phyloP scores from a whole-genome alignment of 2,329 filamentous ascomycete genomes.

The Xylaria sp. region DNA sequence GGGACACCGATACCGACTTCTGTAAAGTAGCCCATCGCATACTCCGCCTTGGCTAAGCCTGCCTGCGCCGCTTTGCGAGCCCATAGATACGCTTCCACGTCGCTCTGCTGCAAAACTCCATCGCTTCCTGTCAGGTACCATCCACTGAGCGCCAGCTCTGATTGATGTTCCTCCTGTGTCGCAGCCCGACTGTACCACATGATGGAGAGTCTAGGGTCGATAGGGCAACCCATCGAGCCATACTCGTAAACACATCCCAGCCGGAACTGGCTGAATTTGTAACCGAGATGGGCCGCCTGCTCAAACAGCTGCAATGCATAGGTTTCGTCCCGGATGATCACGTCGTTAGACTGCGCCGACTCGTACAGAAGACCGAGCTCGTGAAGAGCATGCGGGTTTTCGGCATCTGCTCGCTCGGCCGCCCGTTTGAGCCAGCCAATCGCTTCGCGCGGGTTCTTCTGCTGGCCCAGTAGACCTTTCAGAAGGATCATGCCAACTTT shows the following conservation, averaged over 20 bases:
- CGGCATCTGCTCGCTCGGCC: conserved; percentile 76
- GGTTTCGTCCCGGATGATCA: conserved; percentile 71
- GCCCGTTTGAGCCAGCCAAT: conserved; percentile 90
- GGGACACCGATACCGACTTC: conserved; percentile 89
- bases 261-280: conserved; percentile 91
- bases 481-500: conserved; percentile 95
- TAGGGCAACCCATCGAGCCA: conserved; percentile 71
- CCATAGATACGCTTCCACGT: conserved; percentile 96
- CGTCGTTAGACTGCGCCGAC: conserved; percentile 60
- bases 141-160: conserved; percentile 76
- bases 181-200: conserved; percentile 92
- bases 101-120: conserved; percentile 81
- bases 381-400: conserved; percentile 93
- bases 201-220: conserved; percentile 81
- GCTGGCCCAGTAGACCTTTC: conserved; percentile 88
- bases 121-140: conserved; percentile 94
- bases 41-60: conserved; percentile 88
- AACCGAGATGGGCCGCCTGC: conserved; percentile 80
- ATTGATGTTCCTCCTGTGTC: conserved; percentile 88
- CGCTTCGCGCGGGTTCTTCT: conserved; percentile 75
- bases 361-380: conserved; percentile 69
- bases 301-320: conserved; percentile 80
- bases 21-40: conserved; percentile 96
- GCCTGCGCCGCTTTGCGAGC: conserved; percentile 86
- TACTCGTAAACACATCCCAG: conserved; percentile 88